A percentile compares a stretch with the other conserved stretches of the same genome.
These are phyloP conservation scores for Fusarium siculi DNA, from an alignment of 2,329 filamentous ascomycete genomes.

Conservation along the genomic window DNA sequence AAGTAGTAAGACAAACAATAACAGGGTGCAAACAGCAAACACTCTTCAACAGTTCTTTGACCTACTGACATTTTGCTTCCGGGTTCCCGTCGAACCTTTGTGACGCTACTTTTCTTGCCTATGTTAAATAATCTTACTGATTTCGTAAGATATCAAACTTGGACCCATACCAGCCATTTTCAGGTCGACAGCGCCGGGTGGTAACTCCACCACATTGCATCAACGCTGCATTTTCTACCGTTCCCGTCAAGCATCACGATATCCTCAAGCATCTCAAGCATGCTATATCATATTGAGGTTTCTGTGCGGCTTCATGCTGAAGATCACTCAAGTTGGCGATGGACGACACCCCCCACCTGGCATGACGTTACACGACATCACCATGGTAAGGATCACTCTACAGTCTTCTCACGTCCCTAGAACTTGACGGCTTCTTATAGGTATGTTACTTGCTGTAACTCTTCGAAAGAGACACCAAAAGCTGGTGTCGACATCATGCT, in stretches of 20 bases:
- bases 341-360: not conserved
- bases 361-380: not conserved
- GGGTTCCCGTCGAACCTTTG: not conserved
- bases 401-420: not conserved
- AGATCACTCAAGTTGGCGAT: not conserved
- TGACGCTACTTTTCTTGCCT: not conserved
- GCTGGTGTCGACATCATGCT: not conserved
- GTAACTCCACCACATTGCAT: not conserved
- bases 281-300: not conserved
- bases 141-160: not conserved
- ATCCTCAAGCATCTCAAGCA: rapidly evolving
- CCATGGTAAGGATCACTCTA: not conserved
- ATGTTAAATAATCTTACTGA: not conserved
- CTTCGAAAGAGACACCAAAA: not conserved
- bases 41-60: not conserved
- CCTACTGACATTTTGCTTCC: not conserved
- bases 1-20: not conserved
- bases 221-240: not conserved
- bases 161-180: not conserved
- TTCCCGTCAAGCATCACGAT: not conserved
- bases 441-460: rapidly evolving
- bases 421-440: too few species aligned
- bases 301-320: not conserved
- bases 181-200: not conserved
- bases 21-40: conserved; percentile 9